These are phyloP conservation scores for Penicillium vulpinum DNA, from an alignment of 2,329 filamentous ascomycete species.

Conservation along the genomic window DNA sequence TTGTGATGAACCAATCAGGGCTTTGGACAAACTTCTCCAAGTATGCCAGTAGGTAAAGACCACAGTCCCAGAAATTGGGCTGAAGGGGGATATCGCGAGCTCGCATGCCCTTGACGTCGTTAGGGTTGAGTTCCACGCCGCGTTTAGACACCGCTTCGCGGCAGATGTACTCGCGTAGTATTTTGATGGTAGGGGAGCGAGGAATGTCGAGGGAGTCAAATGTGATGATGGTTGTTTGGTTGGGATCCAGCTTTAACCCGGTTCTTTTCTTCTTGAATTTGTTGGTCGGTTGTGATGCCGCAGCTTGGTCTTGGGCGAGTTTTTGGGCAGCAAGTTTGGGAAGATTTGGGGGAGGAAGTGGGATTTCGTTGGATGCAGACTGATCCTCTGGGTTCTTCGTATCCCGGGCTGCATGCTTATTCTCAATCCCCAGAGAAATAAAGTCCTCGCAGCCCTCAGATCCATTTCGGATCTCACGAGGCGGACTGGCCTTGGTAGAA, in stretches of 20 bases:
- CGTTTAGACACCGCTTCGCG: constrained; percentile 69
- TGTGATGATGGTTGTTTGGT: constrained; percentile 72
- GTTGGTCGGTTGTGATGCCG: constrained; percentile 5
- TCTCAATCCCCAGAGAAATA: constrained; percentile 26
- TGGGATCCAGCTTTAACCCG: constrained; percentile 48
- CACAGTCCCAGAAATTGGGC: constrained; percentile 84
- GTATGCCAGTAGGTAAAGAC: constrained; percentile 82
- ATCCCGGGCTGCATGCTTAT: constrained; percentile 26
- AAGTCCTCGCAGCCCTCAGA: constrained; percentile 27
- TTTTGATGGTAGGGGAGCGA: constrained; percentile 64
- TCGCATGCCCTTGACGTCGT: constrained; percentile 61
- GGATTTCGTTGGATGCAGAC: constrained; percentile 22
- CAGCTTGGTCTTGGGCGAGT: background rate
- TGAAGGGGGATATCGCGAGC: constrained; percentile 77
- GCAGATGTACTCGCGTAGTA: constrained; percentile 73
- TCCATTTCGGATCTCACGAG: constrained; percentile 14
- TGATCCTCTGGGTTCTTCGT: constrained; percentile 34
- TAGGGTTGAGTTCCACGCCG: constrained; percentile 48
- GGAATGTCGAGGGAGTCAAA: constrained; percentile 76
- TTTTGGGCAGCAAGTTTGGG: constrained; percentile 14
- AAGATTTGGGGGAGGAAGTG: constrained; percentile 16
- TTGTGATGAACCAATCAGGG: constrained; percentile 68
- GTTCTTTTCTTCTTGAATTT: constrained; percentile 31
- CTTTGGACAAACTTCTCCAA: constrained; percentile 75
- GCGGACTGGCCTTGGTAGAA: background rate